These are phyloP conservation scores for Thermothielavioides terrestris DNA, from an alignment of 495 filamentous ascomycete species.

Conservation along the genomic window DNA sequence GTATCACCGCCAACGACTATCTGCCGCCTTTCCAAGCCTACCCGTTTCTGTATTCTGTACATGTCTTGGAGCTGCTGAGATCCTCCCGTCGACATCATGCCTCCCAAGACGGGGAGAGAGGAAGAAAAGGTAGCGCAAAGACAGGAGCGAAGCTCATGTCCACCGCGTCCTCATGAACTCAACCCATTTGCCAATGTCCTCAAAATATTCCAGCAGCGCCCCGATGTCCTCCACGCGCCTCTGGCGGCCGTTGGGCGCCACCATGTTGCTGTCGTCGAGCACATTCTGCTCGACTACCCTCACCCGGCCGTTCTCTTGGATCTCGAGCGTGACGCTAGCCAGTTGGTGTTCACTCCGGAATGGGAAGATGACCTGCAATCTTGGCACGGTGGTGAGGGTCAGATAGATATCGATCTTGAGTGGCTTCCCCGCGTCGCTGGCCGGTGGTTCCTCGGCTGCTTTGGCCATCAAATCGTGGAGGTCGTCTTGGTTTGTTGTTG, in stretches of 20 bases:
- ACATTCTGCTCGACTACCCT: slow-evolving; percentile 37
- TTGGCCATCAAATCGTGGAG: slow-evolving; percentile 30
- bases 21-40: background rate
- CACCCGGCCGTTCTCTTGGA: slow-evolving; percentile 54
- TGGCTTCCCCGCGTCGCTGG: too few species aligned
- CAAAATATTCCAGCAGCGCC: slow-evolving; percentile 29
- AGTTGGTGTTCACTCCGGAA: slow-evolving; percentile 25
- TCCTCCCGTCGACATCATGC: too few species aligned
- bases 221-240: slow-evolving; percentile 26
- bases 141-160: slow-evolving; percentile 3
- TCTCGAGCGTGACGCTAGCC: slow-evolving; percentile 46
- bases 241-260: slow-evolving; percentile 14
- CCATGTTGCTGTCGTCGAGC: slow-evolving; percentile 21
- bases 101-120: too few species aligned
- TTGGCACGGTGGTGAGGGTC: slow-evolving; percentile 36
- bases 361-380: slow-evolving; percentile 44
- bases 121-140: background rate
- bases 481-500: slow-evolving; percentile 20
- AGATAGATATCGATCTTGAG: slow-evolving; percentile 43
- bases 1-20: background rate
- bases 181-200: slow-evolving; percentile 51
- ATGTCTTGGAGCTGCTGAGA: too few species aligned
- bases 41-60: too few species aligned
- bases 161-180: slow-evolving; percentile 41
- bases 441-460: too few species aligned